These are phyloP conservation scores for Flueggea neowawraea DNA, from an alignment of 441 rosid genomes.

Conservation along the genomic window DNA sequence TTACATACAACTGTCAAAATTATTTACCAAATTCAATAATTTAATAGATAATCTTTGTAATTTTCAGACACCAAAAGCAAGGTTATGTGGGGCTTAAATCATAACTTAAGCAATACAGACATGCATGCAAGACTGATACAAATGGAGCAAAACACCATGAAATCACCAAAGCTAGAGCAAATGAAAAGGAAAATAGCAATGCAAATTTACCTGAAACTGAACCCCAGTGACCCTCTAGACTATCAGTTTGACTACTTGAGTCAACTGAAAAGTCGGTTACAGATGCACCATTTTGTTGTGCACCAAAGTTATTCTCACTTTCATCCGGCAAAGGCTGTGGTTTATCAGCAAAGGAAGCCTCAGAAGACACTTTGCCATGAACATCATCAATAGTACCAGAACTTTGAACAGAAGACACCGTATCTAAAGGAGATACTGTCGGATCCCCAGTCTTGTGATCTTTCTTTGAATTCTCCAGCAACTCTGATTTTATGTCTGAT, in stretches of 20 bases:
- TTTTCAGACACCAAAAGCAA: too few relatives aligned
- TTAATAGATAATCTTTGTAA: not conserved
- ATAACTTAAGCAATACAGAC: too few relatives aligned
- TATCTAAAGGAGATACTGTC: slow-evolving; percentile 15
- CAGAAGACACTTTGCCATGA: slow-evolving; percentile 16
- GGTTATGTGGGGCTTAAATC: too few relatives aligned
- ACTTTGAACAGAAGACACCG: slow-evolving; percentile 19
- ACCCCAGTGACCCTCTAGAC: slow-evolving; percentile 70
- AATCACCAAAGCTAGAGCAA: not conserved
- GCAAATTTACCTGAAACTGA: slow-evolving; percentile 53
- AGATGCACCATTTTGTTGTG: slow-evolving; percentile 27
- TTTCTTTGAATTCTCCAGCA: slow-evolving; percentile 33
- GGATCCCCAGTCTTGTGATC: slow-evolving; percentile 26
- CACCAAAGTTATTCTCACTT: slow-evolving; percentile 17
- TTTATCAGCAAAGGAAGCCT: slow-evolving; percentile 19
- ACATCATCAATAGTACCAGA: slow-evolving; percentile 21
- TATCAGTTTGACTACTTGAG: slow-evolving; percentile 53
- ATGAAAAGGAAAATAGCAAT: not conserved
- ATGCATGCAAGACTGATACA: too few relatives aligned
- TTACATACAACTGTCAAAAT: not conserved
- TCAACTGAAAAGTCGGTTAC: slow-evolving; percentile 38
- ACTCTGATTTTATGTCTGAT: slow-evolving; percentile 11
- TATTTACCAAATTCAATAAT: not conserved
- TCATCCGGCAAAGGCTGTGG: slow-evolving; percentile 18
- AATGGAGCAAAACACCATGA: too few relatives aligned